phyloP scores from a whole-genome alignment of 352 stramenopile genomes.

The Blastocystis sp. region DNA sequence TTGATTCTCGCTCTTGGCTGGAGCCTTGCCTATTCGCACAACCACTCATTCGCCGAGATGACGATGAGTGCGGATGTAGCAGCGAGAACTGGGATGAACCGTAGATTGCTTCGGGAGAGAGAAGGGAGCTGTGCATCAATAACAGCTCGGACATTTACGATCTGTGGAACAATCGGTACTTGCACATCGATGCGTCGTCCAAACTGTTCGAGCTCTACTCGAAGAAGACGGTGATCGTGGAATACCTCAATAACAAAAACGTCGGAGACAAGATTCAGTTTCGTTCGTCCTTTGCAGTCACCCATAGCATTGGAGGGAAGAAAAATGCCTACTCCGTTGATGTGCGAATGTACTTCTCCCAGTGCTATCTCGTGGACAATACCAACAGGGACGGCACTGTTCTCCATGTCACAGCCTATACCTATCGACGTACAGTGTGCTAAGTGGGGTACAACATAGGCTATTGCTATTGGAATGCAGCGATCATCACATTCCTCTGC shows the following conservation, averaged over 20 bases:
- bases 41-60: slow-evolving; percentile 30
- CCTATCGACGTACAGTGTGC: slow-evolving; percentile 1
- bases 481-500: slow-evolving; percentile 9
- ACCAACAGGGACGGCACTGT: not conserved
- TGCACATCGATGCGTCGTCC: slow-evolving; percentile 29
- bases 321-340: not conserved
- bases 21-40: slow-evolving; percentile 34
- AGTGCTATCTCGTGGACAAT: slow-evolving; percentile 64
- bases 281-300: not conserved
- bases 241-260: slow-evolving; percentile 25
- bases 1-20: not conserved
- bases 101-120: slow-evolving; percentile 30
- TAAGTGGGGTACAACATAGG: not conserved
- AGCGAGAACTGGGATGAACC: not conserved
- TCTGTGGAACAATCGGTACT: slow-evolving; percentile 55
- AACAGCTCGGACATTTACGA: slow-evolving; percentile 54
- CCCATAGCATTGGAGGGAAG: not conserved
- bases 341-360: slow-evolving; percentile 60
- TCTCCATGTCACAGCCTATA: not conserved
- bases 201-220: slow-evolving; percentile 25
- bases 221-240: slow-evolving; percentile 53
- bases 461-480: slow-evolving; percentile 37
- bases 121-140: slow-evolving; percentile 46
- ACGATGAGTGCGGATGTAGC: not conserved
- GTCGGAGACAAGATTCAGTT: slow-evolving; percentile 15